phyloP scores from a whole-genome alignment of 768 basidiomycete genomes.

The Clitopilus hobsonii region DNA sequence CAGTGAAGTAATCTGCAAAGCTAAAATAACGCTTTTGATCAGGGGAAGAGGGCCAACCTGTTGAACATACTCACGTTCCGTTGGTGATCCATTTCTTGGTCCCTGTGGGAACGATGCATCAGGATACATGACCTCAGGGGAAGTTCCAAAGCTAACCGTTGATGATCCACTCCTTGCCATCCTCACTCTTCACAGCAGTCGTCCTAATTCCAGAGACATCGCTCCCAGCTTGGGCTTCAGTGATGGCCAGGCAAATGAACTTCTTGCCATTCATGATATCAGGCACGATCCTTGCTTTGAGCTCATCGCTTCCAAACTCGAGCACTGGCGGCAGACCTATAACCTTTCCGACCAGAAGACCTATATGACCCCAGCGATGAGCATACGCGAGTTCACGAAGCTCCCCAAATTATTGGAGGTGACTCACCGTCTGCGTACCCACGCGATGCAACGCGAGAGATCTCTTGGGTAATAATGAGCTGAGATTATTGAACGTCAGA shows the following conservation, averaged over 20 bases:
- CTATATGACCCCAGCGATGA: slow-evolving; percentile 21
- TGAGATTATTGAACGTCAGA: slow-evolving; percentile 18
- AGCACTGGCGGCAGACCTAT: slow-evolving; percentile 86
- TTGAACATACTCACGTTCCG: slow-evolving; percentile 33
- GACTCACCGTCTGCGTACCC: slow-evolving; percentile 78
- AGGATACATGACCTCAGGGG: not conserved
- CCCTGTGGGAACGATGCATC: slow-evolving; percentile 19
- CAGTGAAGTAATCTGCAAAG: slow-evolving; percentile 61
- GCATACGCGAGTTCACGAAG: slow-evolving; percentile 3
- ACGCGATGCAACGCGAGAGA: slow-evolving; percentile 60
- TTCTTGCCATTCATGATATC: slow-evolving; percentile 74
- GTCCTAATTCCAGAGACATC: slow-evolving; percentile 81
- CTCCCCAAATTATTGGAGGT: not conserved
- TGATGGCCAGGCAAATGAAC: slow-evolving; percentile 84
- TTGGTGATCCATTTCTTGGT: slow-evolving; percentile 88
- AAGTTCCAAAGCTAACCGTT: slow-evolving; percentile 40
- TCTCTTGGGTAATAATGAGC: slow-evolving; percentile 81
- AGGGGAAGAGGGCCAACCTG: not conserved
- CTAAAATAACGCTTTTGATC: not conserved
- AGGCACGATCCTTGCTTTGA: slow-evolving; percentile 53
- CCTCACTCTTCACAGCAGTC: slow-evolving; percentile 71
- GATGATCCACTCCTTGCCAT: slow-evolving; percentile 81
- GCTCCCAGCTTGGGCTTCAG: slow-evolving; percentile 84
- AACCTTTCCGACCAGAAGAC: slow-evolving; percentile 71
- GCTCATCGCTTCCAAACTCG: slow-evolving; percentile 73